Base-by-base conservation (phyloP, 176 grass and related monocot species). In the Carex myosuroides region DNA sequence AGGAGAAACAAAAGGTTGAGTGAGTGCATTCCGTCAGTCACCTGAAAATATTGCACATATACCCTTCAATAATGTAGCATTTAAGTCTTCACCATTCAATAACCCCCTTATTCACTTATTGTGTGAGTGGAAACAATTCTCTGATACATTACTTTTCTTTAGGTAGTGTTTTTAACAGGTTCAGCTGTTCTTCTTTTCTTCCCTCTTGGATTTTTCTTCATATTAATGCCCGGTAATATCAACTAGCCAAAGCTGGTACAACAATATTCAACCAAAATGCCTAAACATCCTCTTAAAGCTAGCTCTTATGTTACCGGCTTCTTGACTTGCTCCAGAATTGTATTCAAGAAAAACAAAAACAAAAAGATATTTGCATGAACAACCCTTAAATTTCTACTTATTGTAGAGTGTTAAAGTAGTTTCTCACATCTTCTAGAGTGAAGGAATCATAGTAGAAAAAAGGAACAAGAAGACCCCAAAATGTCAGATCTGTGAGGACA, bases 391-490 rank as follows among this genome's bases (percentile, higher is more conserved):
- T 60, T 53, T 79, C 13, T 26, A 60, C n/a, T 41, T 62, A 56
- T 24, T 53, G 1, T 46, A 26, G 3, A 76, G 5, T 16, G 76
- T 74, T 9, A 4, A 70, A 83, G 61, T 71, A 30, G 22, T 75
- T 52, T 89, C 90, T 62, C 88, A 97, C 94, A 83, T 87, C 14
- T 2, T 86, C 9, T 13, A 97, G 61, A 41, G 88, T 91, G 85
- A 92, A 90, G 68, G 81, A 62, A 75, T 86, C 83, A 85, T 62
- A 81, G 59, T 87, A 91, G 26, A 94, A 88, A 72, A 94, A 89
- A 73, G 94, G 94, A 81, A 97, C 94, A 53, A 97, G 94, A 21
- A 97, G 88, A 29, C 90, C 85, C 94, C 94, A 97, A 87, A 85
- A 97, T 83, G 89, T 90, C 50, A 87, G 2, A 87, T 94, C 94